phyloP scores from a whole-genome alignment of 306 rosid species.

The Malus orientalis region DNA sequence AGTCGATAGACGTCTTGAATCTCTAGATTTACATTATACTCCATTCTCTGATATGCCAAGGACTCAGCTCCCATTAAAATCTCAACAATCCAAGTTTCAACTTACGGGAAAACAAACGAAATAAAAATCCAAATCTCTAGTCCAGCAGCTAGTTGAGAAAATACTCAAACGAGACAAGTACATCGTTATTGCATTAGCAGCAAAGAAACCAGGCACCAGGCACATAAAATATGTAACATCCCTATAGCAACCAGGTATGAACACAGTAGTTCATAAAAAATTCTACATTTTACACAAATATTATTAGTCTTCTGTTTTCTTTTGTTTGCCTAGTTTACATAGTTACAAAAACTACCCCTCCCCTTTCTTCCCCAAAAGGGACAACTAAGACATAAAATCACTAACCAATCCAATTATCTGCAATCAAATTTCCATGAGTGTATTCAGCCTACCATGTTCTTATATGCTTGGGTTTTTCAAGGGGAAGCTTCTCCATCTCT shows the following conservation, averaged over 20 bases:
- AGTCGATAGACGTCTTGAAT: no score
- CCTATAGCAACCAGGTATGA: no score
- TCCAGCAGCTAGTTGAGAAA: neutral
- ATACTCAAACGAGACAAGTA: no score
- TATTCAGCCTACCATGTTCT: neutral
- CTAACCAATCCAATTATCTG: constrained; percentile 18
- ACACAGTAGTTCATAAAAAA: neutral
- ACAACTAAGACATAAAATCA: neutral
- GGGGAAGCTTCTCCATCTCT: constrained; percentile 62
- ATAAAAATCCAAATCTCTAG: neutral
- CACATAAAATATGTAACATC: neutral
- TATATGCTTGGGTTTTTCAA: constrained; percentile 37
- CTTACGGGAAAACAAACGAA: neutral
- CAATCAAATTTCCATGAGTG: neutral
- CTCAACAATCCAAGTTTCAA: no score
- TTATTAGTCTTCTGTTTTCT: neutral
- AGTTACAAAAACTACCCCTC: constrained; percentile 16
- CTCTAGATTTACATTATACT: no score
- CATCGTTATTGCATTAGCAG: neutral
- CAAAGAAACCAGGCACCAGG: neutral
- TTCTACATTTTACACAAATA: constrained; percentile 1
- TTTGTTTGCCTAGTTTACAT: constrained; percentile 17
- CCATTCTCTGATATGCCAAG: no score
- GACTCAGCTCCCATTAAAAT: no score
- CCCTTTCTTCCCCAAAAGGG: neutral